Evolutionary conservation across 306 rosid genomes (phyloP).

Genomic region (Morella rubra): DNA sequence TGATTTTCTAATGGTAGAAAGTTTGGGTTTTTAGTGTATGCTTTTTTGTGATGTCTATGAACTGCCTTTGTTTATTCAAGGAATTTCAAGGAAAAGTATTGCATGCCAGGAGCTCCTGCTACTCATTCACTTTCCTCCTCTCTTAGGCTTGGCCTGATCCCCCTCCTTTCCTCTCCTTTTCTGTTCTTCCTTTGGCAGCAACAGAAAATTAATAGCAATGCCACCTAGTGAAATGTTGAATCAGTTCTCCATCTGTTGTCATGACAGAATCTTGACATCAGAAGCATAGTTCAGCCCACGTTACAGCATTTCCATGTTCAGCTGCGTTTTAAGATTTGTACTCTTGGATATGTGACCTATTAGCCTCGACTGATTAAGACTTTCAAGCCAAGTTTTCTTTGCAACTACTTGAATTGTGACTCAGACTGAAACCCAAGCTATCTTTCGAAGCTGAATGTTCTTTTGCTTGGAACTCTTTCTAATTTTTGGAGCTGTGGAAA

Average conservation of each 20-base stretch:
- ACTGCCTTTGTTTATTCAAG: neutral
- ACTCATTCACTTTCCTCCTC: neutral
- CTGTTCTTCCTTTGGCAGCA: neutral
- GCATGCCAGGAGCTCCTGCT: neutral
- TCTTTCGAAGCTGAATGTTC: neutral
- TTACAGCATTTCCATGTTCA: neutral
- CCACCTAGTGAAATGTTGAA: neutral
- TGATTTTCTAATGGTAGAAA: neutral
- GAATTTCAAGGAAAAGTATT: neutral
- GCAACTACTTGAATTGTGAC: neutral
- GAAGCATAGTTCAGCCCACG: too few relatives aligned
- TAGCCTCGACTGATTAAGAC: neutral
- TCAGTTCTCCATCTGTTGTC: neutral
- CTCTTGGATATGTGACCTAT: neutral
- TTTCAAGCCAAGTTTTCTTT: neutral
- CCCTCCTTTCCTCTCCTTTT: neutral
- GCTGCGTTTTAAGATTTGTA: neutral
- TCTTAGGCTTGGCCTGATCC: neutral
- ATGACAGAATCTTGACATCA: neutral
- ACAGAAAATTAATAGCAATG: neutral
- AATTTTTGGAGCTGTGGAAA: slow-evolving; percentile 8
- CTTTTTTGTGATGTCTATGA: neutral
- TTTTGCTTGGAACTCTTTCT: neutral
- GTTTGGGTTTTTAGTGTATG: neutral
- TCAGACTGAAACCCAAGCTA: neutral